phyloP scores from a whole-genome alignment of 2,329 filamentous ascomycete genomes.

The Bipolaris oryzae region DNA sequence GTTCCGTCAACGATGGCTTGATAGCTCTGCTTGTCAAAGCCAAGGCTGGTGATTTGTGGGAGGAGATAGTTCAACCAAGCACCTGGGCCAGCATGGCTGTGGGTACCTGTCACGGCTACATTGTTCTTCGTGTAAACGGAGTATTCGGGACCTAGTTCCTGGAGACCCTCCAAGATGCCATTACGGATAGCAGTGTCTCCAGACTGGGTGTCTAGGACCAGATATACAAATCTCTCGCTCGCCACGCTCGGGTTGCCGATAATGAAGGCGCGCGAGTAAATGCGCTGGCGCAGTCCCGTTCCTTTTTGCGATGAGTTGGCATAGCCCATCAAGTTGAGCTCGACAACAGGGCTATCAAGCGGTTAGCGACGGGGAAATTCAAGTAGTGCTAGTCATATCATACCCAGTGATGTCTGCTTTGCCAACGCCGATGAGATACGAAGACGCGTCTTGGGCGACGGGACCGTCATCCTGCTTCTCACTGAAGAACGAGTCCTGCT shows the following conservation, averaged over 20 bases:
- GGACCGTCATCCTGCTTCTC: conserved; percentile 36
- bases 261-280: conserved; percentile 90
- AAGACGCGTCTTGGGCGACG: conserved; percentile 48
- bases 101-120: conserved; percentile 87
- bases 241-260: conserved; percentile 71
- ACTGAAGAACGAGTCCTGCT: conserved; percentile 34
- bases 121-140: conserved; percentile 78
- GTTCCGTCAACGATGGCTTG: conserved; percentile 87
- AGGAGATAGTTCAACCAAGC: conserved; percentile 95
- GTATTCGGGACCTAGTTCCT: conserved; percentile 72
- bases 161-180: conserved; percentile 80
- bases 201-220: conserved; percentile 84
- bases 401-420: conserved; percentile 77
- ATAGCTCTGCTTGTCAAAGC: conserved; percentile 87
- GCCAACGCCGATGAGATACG: conserved; percentile 70
- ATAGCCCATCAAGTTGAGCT: conserved; percentile 91
- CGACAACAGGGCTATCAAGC: conserved; percentile 72
- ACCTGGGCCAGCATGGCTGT: conserved; percentile 89
- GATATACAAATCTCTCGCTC: conserved; percentile 78
- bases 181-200: conserved; percentile 88
- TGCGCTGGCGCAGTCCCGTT: conserved; percentile 80
- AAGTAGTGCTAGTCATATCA: background rate
- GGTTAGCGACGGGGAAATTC: conserved; percentile 15
- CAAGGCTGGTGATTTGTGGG: conserved; percentile 85
- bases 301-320: conserved; percentile 84